Evolutionary conservation across 176 grass and related monocot species (phyloP).

Genomic region (Cymbopogon citratus): DNA sequence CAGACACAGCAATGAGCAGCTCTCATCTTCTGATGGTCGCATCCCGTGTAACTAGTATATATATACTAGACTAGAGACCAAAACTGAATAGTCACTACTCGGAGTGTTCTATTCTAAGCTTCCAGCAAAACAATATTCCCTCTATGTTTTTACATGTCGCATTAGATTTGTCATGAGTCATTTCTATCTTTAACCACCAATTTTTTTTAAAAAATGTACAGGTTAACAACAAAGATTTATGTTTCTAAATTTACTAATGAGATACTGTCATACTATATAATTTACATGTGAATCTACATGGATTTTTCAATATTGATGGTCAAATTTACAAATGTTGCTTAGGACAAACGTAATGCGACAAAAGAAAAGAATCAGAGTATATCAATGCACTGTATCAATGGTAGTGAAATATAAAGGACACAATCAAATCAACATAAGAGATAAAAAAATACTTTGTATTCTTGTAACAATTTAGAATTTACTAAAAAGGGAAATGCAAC

Average conservation of each 20-base stretch:
- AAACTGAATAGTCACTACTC: neutral
- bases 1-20: rapidly evolving
- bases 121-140: neutral
- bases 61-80: neutral
- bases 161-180: too few species aligned
- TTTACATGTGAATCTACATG: neutral
- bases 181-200: neutral
- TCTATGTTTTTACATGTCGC: too few species aligned
- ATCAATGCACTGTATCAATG: too few species aligned
- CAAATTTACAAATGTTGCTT: neutral
- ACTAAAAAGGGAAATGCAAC: neutral
- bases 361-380: neutral
- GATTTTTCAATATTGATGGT: neutral
- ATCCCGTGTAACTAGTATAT: neutral
- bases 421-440: neutral
- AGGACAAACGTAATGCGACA: neutral
- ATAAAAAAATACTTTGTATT: neutral
- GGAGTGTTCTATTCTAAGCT: neutral
- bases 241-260: neutral
- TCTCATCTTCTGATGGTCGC: neutral
- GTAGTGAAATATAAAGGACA: neutral
- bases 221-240: neutral
- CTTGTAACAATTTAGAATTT: neutral
- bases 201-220: neutral
- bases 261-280: neutral